These are phyloP conservation scores for Trichodelitschia bisporula DNA, from an alignment of 495 filamentous ascomycete species.

Conservation along the genomic window DNA sequence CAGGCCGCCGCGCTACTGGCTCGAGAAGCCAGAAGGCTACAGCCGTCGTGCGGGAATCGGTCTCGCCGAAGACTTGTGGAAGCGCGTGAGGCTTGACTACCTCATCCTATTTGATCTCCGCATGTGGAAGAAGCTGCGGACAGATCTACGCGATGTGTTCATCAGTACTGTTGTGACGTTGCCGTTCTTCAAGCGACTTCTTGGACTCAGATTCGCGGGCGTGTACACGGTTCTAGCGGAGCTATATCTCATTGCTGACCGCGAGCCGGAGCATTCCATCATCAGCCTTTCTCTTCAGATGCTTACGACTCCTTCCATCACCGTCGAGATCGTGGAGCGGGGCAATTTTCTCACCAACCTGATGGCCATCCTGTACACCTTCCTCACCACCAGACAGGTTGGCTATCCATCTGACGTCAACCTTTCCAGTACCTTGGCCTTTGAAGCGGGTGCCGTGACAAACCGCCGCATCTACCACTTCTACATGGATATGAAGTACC, in stretches of 20 bases:
- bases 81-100: conserved; percentile 81
- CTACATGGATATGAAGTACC: conserved; percentile 75
- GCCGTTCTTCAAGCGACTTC: conserved; percentile 85
- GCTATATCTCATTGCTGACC: conserved; percentile 84
- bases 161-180: conserved; percentile 90
- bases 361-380: conserved; percentile 91
- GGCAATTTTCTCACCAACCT: conserved; percentile 94
- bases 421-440: conserved; percentile 60
- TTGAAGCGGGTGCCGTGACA: conserved; percentile 77
- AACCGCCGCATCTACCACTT: conserved; percentile 94
- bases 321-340: conserved; percentile 72
- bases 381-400: conserved; percentile 84
- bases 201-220: conserved; percentile 76
- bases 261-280: conserved; percentile 94
- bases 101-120: conserved; percentile 88
- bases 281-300: conserved; percentile 93
- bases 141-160: conserved; percentile 76
- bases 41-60: conserved; percentile 28
- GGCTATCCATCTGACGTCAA: conserved; percentile 75
- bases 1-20: conserved; percentile 55
- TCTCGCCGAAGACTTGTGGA: conserved; percentile 58
- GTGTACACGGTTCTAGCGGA: conserved; percentile 86
- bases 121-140: conserved; percentile 87
- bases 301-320: conserved; percentile 88
- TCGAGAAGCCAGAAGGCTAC: conserved; percentile 47